phyloP scores from a whole-genome alignment of 306 rosid genomes.

The Pterocarpus santalinus region DNA sequence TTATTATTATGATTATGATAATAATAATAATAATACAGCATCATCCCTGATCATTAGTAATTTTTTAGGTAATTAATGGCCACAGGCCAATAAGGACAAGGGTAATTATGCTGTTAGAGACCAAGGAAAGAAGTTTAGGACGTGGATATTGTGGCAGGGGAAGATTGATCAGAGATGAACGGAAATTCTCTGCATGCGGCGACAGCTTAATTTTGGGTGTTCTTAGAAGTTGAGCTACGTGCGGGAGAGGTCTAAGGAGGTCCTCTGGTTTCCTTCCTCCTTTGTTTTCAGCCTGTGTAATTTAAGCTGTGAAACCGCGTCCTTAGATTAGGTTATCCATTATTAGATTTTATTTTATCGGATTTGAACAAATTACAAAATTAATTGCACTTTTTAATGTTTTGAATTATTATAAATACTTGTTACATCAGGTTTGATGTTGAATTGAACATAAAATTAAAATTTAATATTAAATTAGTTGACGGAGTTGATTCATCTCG shows the following conservation, averaged over 20 bases:
- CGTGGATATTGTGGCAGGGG: background rate
- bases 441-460: too few relatives aligned
- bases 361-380: background rate
- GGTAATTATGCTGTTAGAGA: conserved; percentile 40
- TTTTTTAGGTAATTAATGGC: background rate
- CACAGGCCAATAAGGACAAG: conserved; percentile 32
- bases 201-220: conserved; percentile 48
- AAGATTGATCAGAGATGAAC: conserved; percentile 23
- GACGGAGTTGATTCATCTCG: too few relatives aligned
- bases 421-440: too few relatives aligned
- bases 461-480: too few relatives aligned
- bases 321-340: conserved; percentile 26
- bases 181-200: conserved; percentile 10
- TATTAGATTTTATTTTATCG: background rate
- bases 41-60: conserved; percentile 25
- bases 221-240: conserved; percentile 46
- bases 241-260: conserved; percentile 67
- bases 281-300: background rate
- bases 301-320: conserved; percentile 30
- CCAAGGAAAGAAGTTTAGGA: conserved; percentile 32
- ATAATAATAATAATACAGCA: background rate
- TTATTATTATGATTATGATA: background rate
- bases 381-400: too few relatives aligned
- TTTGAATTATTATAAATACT: too few relatives aligned
- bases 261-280: conserved; percentile 54